Percentiles rank a stretch among this genome's conserved stretches.
These are phyloP conservation scores for Kodamaea kaohsiungensis DNA, from an alignment of 805 yeast species.

Conservation along the genomic window DNA sequence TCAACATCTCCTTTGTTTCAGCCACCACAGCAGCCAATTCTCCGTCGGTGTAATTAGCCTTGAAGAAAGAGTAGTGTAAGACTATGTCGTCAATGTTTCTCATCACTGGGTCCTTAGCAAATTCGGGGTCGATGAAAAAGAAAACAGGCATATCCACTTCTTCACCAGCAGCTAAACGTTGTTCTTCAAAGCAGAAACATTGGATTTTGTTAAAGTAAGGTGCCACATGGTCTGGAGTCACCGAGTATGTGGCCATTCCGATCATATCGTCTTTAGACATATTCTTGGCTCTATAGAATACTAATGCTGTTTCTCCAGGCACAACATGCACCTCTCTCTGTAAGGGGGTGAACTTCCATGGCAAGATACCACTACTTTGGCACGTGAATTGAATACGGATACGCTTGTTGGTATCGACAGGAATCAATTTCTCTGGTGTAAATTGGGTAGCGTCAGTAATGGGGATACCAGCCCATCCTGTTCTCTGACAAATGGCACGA, in stretches of 20 bases:
- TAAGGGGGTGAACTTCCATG: slow-evolving; percentile 94
- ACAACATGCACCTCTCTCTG: slow-evolving; percentile 89
- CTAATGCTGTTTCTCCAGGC: slow-evolving; percentile 98
- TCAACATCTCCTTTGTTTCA: slow-evolving; percentile 1
- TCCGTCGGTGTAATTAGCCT: slow-evolving; percentile 48
- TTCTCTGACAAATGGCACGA: slow-evolving; percentile 86
- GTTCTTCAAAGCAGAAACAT: slow-evolving; percentile 98
- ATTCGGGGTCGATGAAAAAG: slow-evolving; percentile 95
- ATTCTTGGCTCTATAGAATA: slow-evolving; percentile 91
- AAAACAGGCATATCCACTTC: slow-evolving; percentile 99
- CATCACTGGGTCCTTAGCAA: slow-evolving; percentile 90
- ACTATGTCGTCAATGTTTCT: slow-evolving; percentile 87
- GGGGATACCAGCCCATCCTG: slow-evolving; percentile 96
- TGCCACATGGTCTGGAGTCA: slow-evolving; percentile 94
- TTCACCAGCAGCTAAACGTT: slow-evolving; percentile 89
- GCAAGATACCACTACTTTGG: slow-evolving; percentile 85
- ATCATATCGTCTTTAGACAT: slow-evolving; percentile 83
- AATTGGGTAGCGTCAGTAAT: slow-evolving; percentile 79
- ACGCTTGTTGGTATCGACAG: slow-evolving; percentile 82
- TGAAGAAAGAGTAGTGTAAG: slow-evolving; percentile 90
- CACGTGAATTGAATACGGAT: slow-evolving; percentile 87
- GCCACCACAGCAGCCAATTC: slow-evolving; percentile 27
- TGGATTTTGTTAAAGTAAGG: slow-evolving; percentile 96
- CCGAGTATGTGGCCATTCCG: slow-evolving; percentile 98
- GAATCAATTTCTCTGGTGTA: slow-evolving; percentile 83